Evolutionary conservation across 805 yeast species (phyloP), one percentile per base, ranked within the genome.

Genomic region (Candida broadrunensis): DNA sequence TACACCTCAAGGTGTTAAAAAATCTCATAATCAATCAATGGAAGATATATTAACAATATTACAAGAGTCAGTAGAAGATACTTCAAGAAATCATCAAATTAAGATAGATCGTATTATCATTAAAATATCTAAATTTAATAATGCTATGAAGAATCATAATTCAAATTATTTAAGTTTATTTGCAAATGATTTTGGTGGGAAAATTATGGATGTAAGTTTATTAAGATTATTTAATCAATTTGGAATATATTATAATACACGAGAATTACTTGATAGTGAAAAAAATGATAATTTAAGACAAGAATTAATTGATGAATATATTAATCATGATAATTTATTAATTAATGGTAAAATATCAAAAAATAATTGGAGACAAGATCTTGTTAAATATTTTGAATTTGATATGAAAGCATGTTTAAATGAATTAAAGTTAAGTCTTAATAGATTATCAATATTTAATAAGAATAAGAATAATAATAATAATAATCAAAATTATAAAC

Each of bases 141-240:
- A 15, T 14, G 32, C 32, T 29, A 14, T 29, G 32, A 29, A 29
- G 14, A n/a, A 11, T 29, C 32, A 11, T 24, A 35, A 38, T 15
- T 15, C 36, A 8, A 4, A 21, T 6, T 38, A 32, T 25, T 25
- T 38, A 16, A 17, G 23, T 19, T 12, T 23, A 11, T 38, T 38
- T 20, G 33, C 41, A 5, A 29, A 32, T 18, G 41, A 38, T 17
- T 38, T 38, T 24, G 41, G 41, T 18, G 11, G 14, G n/a, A 16
- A 20, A 12, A 23, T 33, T 3, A 15, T 13, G 25, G 33, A 33
- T 14, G 32, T 38, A 5, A 36, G 4, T 14, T 18, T 17, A 8
- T 25, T 26, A 6, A 31, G 18, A 18, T 13, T 25, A 27, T 23
- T 24, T 4, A 35, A 26, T 17, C n/a, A 14, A 8, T 3, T 14